Evolutionary conservation across 164 flowering plant species (phyloP), one percentile per base, ranked within the genome.

Genomic region (Annona squamosa): DNA sequence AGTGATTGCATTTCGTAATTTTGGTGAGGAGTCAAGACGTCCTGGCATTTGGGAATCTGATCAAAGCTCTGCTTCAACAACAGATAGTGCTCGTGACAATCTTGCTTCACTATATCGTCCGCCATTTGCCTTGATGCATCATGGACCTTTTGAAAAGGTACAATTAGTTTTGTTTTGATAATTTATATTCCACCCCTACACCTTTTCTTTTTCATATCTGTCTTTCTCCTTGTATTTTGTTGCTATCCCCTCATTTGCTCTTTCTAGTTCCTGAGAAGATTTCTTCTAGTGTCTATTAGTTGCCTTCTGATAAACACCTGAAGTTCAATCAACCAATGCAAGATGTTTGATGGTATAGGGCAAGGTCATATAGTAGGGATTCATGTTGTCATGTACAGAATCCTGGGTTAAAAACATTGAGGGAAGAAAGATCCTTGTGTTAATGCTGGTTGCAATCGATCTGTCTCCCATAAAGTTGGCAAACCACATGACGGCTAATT

Each of bases 51-150:
- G 98, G 99, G 93, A 88, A 72, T 62, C 89, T 16, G 93, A 84
- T 6, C 84, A 87, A 81, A 82, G 80, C 75, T 79, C 86, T 48
- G 75, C 87, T 71, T 84, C 93, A 44, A 74, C 89, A n/a, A 52
- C 81, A 1, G 88, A 86, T 5, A 81, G 64, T 66, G 41, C 91
- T 72, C 85, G 86, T 71, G 93, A 91, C 82, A 91, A 89, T 80
- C 93, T 92, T 77, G 97, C 97, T 68, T 87, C 95, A 1, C 81
- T 92, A 46, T 92, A 92, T 65, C 91, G 95, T 17, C 97, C 95
- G 68, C 97, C 97, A 26, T 89, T 88, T 79, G 87, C 86, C 72
- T 78, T 92, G 74, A 90, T 92, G 93, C 82, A 80, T 74, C 85
- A 76, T 12, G 97, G 97, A 12, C 79, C 93, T 47, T 92, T 92